A percentile compares a stretch with the other conserved stretches of the same genome.
Conservation (phyloP, 208 protist genomes). For the Trichomonas vaginalis region DNA sequence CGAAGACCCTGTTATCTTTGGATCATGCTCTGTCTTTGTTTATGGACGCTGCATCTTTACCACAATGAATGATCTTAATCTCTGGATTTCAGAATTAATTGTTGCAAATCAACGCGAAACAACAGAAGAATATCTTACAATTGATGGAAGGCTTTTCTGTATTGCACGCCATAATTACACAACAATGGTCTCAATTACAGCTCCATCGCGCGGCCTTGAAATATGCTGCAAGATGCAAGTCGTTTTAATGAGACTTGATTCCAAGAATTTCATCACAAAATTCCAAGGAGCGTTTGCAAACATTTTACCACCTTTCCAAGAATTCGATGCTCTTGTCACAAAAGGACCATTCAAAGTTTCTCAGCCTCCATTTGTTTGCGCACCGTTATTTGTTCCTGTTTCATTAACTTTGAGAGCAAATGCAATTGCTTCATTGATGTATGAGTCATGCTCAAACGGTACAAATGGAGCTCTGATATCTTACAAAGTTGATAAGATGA, state of each 20-base stretch:
- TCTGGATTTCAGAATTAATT: neutral
- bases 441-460: neutral
- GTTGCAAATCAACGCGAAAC: neutral
- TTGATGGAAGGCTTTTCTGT: neutral
- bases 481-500: neutral
- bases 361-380: neutral
- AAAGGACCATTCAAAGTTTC: neutral
- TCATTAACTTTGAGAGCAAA: neutral
- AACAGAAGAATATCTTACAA: neutral
- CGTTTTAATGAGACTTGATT: neutral
- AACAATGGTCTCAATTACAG: neutral
- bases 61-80: neutral
- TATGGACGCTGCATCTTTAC: neutral
- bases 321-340: neutral
- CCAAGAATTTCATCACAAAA: neutral
- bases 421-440: neutral
- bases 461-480: neutral
- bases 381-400: neutral
- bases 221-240: neutral
- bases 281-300: neutral
- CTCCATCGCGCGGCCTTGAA: neutral
- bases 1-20: neutral
- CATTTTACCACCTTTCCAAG: neutral
- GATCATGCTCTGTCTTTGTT: neutral
- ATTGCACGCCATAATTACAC: neutral